Base-by-base conservation (phyloP, 192 early-diverging fungal genomes). In the Coemansia interrupta region DNA sequence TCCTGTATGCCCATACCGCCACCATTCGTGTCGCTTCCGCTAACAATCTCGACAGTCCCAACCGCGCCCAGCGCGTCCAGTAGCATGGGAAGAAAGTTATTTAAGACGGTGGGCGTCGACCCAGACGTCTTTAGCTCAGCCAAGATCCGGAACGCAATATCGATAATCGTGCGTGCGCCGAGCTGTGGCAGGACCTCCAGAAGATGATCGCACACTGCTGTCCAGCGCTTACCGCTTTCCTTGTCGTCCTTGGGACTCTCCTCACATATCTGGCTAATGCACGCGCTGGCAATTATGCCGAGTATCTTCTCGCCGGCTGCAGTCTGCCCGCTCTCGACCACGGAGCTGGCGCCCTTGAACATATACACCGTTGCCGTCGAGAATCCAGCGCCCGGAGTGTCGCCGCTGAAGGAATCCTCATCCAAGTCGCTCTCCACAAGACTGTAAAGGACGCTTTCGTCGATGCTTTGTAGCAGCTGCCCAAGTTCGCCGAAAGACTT, bases 201-300 rank as follows among this genome's bases (percentile, higher is more conserved):
- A 18, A 77, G 61, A 22, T 30, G 30, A 52, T 77, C 68, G 57
- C 73, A 39, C 0, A 77, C 51, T 0, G 28, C 45, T 0, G 60
- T 40, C 73, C 73, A 77, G 24, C 38, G 30, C 36, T 22, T 39
- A 4, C 26, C 28, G 4, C 45, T 44, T 11, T 61, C 36, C n/a
- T 49, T 54, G 1, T 63, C 44, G 11, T 40, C 60, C 17, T 46
- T 46, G 15, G 63, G 56, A 11, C 24, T 32, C 13, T 77, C 73
- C 18, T 77, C 73, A 61, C 73, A 70, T 46, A 77, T 63, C 44
- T 60, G 63, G 28, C 61, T 53, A 19, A 77, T 68, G 30, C 73
- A 77, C 12, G 73, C 64, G 2, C 57, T 49, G 20, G 62, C 45
- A 11, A 44, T 50, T 3, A 59, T 49, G 0, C 66, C 66, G 8